Conservation (phyloP, 176 grass and related monocot species). For the Triticum timopheevii region DNA sequence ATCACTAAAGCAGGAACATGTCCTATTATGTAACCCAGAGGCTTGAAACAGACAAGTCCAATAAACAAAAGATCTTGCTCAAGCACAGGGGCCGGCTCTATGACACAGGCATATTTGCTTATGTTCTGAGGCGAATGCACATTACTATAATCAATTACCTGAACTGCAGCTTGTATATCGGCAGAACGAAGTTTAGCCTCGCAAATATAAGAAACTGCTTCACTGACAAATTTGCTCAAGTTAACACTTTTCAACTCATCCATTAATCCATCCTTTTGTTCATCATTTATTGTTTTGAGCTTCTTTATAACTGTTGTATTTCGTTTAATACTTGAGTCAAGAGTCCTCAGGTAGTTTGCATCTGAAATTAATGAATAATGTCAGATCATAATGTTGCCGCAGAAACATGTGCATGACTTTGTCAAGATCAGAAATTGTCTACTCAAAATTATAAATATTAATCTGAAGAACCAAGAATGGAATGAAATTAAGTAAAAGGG, state of each 20-base stretch:
- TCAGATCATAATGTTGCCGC: constrained; percentile 22
- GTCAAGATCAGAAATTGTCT: constrained; percentile 2
- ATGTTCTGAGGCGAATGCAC: background rate
- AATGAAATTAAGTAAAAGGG: background rate
- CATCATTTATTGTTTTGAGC: constrained; percentile 93
- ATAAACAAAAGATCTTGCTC: background rate
- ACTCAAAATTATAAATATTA: constrained; percentile 5
- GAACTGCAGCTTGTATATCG: constrained; percentile 98
- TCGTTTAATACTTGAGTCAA: constrained; percentile 92
- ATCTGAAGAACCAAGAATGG: constrained; percentile 13
- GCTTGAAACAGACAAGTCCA: constrained; percentile 9
- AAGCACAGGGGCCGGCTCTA: background rate
- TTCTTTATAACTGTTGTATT: constrained; percentile 98
- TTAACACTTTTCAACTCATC: constrained; percentile 98
- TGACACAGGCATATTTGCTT: background rate
- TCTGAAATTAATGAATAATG: constrained; percentile 62
- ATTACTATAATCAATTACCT: constrained; percentile 53
- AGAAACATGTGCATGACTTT: background rate
- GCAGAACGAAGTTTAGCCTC: constrained; percentile 95
- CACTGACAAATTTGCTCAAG: constrained; percentile 99
- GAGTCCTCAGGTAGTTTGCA: constrained; percentile 79
- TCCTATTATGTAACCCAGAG: constrained; percentile 9
- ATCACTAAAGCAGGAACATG: background rate
- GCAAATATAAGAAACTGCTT: constrained; percentile 95
- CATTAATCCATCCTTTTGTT: constrained; percentile 79